Base-by-base conservation (phyloP, 2,329 filamentous ascomycete genomes). In the Penicillium aurantiogriseum region DNA sequence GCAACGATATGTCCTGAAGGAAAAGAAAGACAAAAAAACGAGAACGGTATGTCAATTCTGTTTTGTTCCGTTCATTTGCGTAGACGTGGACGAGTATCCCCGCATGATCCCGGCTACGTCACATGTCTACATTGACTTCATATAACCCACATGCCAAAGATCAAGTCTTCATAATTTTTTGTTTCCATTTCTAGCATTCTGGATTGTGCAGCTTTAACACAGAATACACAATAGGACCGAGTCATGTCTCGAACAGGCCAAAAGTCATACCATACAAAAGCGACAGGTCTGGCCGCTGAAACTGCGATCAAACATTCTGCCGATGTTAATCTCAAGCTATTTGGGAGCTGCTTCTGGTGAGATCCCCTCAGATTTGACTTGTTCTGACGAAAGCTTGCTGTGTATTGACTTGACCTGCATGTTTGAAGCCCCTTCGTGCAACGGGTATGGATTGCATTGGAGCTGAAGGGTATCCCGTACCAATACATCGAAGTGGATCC, bases 401-500 rank as follows among this genome's bases (percentile, higher is more conserved):
- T 51, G n/a, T 52, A 46, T 17, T 52, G 49, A 54, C 47, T 49
- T 36, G 15, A 51, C 17, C 53, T 50, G n/a, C 31, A 31, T 57
- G 8, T 25, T n/a, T 40, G n/a, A 50, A 90, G 88, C 69, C 91
- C 91, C 27, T 94, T 93, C 70, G 91, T 91, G 1, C 91, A 95
- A 71, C 85, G 91, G 19, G 89, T 94, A 27, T 96, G 91, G 91
- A 94, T 96, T 62, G 89, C 91, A 1, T 81, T 96, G 36, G 91
- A 96, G 72, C 80, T 87, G 66, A 94, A 94, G 71, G 83, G 85
- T 19, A 81, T 94, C 9, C 78, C 84, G 38, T 96, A 96, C 70
- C 90, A 95, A 70, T 96, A 95, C 74, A 87, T 91, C 66, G 91
- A 96, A 74, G 86, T 91, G 45, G 89, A 95, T 68, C 89, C 90